Evolutionary conservation across 139 green algal species (phyloP), one percentile per base, ranked within the genome.

Genomic region (Chlorella sorokiniana): DNA sequence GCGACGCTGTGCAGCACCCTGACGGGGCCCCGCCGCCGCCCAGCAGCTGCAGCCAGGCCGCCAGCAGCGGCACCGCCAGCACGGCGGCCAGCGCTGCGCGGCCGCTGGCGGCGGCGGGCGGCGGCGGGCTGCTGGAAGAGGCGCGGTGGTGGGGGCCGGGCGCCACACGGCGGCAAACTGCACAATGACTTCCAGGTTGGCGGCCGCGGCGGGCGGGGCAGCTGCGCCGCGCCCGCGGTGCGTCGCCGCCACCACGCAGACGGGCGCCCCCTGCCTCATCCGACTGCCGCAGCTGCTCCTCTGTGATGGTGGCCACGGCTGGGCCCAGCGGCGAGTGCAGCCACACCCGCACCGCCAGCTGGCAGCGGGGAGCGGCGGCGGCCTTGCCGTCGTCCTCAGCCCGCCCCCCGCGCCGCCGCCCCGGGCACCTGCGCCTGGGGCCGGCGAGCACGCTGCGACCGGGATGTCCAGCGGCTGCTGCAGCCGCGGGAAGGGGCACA

Each of bases 261-360:
- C 3, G 9, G 73, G 73, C 0, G 73, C 73, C 9, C 69, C 73
- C 37, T 1, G 33, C 63, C 63, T 54, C 77, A 33, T 63, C 77
- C 14, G 64, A 71, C 64, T 65, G 64, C 45, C 51, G 77, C 64
- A 76, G 77, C 77, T 82, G 62, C 33, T 59, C 42, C 8, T 52
- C 18, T 10, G n/a, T 48, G 4, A 82, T 74, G 44, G 64, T 72
- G 29, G 65, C 77, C 9, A 75, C 62, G n/a, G 77, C 65, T 1
- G 77, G 77, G 42, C 77, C 77, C 44, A 82, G 77, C 1, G 77
- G 62, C 22, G 64, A 67, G 77, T 82, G 44, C 77, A 82, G 44
- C 77, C 77, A 82, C 22, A 82, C 77, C 54, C 67, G 63, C 63
- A 82, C 41, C 27, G 27, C 44, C 63, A 65, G 44, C 40, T 71